Percentiles rank a stretch among this genome's conserved stretches.
Conservation (phyloP, 2,329 filamentous ascomycete genomes). For the Ophiostoma novo-ulmi region DNA sequence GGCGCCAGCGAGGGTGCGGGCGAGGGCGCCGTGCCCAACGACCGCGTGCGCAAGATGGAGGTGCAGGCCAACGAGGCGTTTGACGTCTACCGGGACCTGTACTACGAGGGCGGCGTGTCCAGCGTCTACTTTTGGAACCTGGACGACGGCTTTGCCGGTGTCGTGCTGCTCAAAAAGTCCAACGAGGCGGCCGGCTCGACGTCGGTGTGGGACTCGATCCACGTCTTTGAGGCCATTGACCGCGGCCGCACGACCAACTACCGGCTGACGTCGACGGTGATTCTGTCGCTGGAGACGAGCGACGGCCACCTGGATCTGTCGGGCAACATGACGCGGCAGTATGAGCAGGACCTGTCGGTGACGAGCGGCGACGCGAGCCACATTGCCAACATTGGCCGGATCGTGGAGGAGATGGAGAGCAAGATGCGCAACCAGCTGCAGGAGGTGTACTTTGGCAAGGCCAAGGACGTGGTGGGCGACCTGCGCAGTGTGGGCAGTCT, state of each 20-base stretch:
- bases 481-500: conserved; percentile 79
- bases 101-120: conserved; percentile 92
- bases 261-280: conserved; percentile 95
- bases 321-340: conserved; percentile 96
- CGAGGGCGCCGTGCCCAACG: conserved; percentile 82
- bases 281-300: conserved; percentile 71
- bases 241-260: conserved; percentile 89
- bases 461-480: conserved; percentile 96
- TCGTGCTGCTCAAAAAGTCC: conserved; percentile 88
- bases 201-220: conserved; percentile 88
- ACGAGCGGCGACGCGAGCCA: conserved; percentile 80
- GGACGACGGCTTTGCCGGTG: conserved; percentile 95
- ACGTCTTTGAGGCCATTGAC: conserved; percentile 96
- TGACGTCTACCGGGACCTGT: conserved; percentile 93
- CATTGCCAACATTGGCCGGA: conserved; percentile 86
- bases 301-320: conserved; percentile 81
- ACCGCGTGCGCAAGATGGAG: conserved; percentile 90
- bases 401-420: conserved; percentile 99
- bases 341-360: conserved; percentile 85
- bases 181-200: conserved; percentile 54
- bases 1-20: conserved; percentile 56
- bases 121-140: conserved; percentile 98
- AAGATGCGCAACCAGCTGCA: conserved; percentile 98
- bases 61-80: conserved; percentile 91
- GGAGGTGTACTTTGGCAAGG: conserved; percentile 99